Evolutionary conservation across 345 rosid species (phyloP), one percentile per base, ranked within the genome.

Genomic region (Eutrema japonicum): DNA sequence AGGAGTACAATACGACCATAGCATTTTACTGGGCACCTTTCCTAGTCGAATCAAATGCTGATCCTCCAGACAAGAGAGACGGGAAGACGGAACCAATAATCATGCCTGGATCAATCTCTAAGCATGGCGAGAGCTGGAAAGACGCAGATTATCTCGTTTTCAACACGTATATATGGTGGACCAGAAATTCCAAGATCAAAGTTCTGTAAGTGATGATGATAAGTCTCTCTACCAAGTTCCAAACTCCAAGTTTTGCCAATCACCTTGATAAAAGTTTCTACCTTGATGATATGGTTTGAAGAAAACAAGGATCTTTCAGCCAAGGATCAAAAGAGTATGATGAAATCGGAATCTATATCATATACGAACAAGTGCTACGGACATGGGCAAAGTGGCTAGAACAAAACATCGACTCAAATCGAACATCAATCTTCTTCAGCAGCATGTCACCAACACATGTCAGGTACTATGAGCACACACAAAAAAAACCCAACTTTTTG

Each of bases 381-480:
- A 80, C 91, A 74, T 92, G 92, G 99, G 73, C 73, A 10, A 81
- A 76, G 1, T 95, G 99, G 98, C 75, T 85, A 40, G 91, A 89
- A 5, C 73, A 81, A 57, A 95, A 87, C 64, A 71, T 92, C 10
- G 82, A 95, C 77, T 65, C 91, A 6, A 82, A 68, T 63, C 81
- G 74, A 7, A 87, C 96, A 10, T 69, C 77, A 0, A 84, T 88
- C 73, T 92, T 92, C 88, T 95, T 95, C 80, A 84, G 78, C 73
- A 87, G 97, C 88, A 76, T 78, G 91, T 84, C 99, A 36, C 97
- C 99, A 14, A 61, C 80, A 13, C 99, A 92, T 68, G 49, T 76
- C 66, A 86, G 83, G 98, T 89, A 80, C 64, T 27, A 10, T 35
- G 3, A 57, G 2, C 46, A 30, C 4, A 30, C 4, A 4, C 0